Conservation (phyloP, 768 basidiomycete species). For the Paxillus involutus region DNA sequence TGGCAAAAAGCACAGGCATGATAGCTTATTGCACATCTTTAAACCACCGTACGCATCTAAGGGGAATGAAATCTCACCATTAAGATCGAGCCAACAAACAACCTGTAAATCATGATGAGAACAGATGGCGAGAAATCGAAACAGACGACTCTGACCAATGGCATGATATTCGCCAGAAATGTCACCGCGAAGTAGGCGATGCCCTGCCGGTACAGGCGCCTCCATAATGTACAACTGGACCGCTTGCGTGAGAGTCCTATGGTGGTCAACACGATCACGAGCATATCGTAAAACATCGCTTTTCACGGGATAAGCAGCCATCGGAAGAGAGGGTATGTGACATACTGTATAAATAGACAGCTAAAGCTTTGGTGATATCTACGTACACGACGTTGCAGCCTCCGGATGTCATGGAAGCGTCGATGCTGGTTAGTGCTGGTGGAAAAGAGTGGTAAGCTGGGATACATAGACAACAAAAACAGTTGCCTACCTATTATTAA, state of each 20-base stretch:
- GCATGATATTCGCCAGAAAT: slow-evolving; percentile 13
- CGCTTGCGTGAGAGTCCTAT: slow-evolving; percentile 11
- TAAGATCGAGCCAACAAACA: not conserved
- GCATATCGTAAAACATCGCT: slow-evolving; percentile 23
- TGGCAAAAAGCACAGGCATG: slow-evolving; percentile 1
- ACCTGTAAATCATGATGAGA: not conserved
- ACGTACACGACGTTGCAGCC: not conserved
- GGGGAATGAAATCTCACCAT: too few species aligned
- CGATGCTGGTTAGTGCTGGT: slow-evolving; percentile 16
- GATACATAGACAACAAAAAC: not conserved
- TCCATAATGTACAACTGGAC: slow-evolving; percentile 8
- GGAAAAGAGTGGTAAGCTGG: not conserved
- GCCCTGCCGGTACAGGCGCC: slow-evolving; percentile 16
- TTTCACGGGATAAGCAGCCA: not conserved
- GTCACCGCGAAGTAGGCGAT: slow-evolving; percentile 20
- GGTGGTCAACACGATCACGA: slow-evolving; percentile 16
- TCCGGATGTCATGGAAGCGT: not conserved
- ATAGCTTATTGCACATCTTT: not conserved
- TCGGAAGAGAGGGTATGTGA: not conserved
- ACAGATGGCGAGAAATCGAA: too few species aligned
- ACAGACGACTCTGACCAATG: too few species aligned
- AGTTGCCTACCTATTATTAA: slow-evolving; percentile 13
- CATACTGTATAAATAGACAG: slow-evolving; percentile 20
- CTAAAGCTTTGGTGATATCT: slow-evolving; percentile 1
- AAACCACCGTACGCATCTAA: too few species aligned